Conservation (phyloP, 768 basidiomycete species). For the Leucosporidium yakuticum region DNA sequence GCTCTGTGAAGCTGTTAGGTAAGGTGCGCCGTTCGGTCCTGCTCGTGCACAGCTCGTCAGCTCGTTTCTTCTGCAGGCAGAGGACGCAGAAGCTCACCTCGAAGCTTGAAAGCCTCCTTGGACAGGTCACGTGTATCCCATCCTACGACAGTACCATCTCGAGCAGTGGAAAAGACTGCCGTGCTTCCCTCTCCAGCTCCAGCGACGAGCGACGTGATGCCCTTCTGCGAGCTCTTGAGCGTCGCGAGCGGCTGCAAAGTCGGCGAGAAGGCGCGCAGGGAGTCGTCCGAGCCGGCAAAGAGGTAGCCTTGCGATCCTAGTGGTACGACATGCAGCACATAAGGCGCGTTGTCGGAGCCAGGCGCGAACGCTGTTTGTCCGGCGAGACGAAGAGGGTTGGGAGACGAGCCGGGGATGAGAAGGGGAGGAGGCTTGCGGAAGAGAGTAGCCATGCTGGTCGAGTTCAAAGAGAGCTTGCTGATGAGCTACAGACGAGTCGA, state of each 20-base stretch:
- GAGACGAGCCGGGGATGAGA: slow-evolving; percentile 9
- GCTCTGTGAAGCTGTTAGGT: slow-evolving; percentile 30
- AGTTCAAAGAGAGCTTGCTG: no score
- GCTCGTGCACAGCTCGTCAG: background rate
- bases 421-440: slow-evolving; percentile 21
- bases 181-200: slow-evolving; percentile 17
- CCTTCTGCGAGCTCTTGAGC: slow-evolving; percentile 24
- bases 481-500: no score
- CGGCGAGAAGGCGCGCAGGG: slow-evolving; percentile 25
- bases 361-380: slow-evolving; percentile 27
- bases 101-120: slow-evolving; percentile 32
- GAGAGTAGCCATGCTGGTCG: no score
- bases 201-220: slow-evolving; percentile 24
- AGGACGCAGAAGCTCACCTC: slow-evolving; percentile 16
- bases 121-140: slow-evolving; percentile 32
- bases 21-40: slow-evolving; percentile 34
- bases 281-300: slow-evolving; percentile 34
- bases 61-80: background rate
- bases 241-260: slow-evolving; percentile 18
- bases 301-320: slow-evolving; percentile 20
- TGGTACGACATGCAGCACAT: slow-evolving; percentile 35
- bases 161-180: slow-evolving; percentile 30
- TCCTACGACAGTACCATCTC: slow-evolving; percentile 25
- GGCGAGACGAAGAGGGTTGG: slow-evolving; percentile 24
- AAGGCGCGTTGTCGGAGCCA: slow-evolving; percentile 25